These are phyloP conservation scores for Andrographis paniculata DNA, from an alignment of 305 asterid genomes.

Conservation along the genomic window DNA sequence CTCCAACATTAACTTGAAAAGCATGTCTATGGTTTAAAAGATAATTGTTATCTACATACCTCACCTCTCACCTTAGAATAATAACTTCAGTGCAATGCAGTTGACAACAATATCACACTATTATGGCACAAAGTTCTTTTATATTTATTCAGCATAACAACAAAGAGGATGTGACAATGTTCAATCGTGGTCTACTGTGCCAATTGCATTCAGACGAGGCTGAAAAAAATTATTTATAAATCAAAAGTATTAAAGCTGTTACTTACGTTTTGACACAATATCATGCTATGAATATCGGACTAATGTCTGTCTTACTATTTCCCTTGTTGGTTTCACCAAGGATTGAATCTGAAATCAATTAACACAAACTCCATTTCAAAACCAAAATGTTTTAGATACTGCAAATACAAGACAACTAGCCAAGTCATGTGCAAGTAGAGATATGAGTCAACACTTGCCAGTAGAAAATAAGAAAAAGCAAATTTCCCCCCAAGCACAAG, in stretches of 20 bases:
- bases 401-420: neutral
- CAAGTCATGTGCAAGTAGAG: slow-evolving; percentile 7
- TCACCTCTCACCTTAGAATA: too few relatives aligned
- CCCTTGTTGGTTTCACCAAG: slow-evolving; percentile 59
- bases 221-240: neutral
- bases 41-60: too few relatives aligned
- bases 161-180: too few relatives aligned
- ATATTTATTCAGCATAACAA: too few relatives aligned
- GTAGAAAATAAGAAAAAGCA: slow-evolving; percentile 84
- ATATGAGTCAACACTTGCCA: slow-evolving; percentile 45
- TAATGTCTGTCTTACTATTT: slow-evolving; percentile 36
- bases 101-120: too few relatives aligned
- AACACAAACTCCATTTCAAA: slow-evolving; percentile 9
- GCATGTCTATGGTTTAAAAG: too few relatives aligned
- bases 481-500: slow-evolving; percentile 81
- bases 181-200: too few relatives aligned
- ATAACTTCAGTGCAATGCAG: too few relatives aligned
- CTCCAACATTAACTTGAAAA: too few relatives aligned
- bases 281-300: slow-evolving; percentile 81
- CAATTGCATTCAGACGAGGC: too few relatives aligned
- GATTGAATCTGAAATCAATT: slow-evolving; percentile 63
- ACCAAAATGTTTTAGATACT: neutral
- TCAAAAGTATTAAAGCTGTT: slow-evolving; percentile 9
- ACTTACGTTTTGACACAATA: slow-evolving; percentile 70
- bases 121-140: too few relatives aligned